phyloP scores from a whole-genome alignment of 1,284 basidiomycete species.

The Cryptococcus sp. region DNA sequence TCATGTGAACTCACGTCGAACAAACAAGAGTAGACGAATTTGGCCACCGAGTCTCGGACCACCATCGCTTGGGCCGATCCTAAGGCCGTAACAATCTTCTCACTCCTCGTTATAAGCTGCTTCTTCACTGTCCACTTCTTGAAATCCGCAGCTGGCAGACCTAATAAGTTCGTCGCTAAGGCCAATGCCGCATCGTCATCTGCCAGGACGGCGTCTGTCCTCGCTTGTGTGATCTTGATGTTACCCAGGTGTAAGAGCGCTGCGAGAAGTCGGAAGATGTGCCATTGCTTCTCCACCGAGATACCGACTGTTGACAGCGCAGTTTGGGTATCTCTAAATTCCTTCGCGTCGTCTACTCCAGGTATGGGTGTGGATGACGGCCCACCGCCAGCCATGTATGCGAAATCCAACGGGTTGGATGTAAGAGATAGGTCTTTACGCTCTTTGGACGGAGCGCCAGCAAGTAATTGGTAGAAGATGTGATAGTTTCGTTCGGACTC shows the following conservation, averaged over 20 bases:
- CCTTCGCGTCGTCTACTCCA: constrained; percentile 93
- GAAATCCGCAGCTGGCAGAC: constrained; percentile 89
- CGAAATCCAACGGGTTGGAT: constrained; percentile 77
- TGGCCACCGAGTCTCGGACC: constrained; percentile 94
- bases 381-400: constrained; percentile 92
- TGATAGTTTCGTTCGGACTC: constrained; percentile 98
- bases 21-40: constrained; percentile 97
- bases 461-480: constrained; percentile 99
- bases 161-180: constrained; percentile 83
- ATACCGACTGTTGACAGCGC: constrained; percentile 97
- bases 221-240: constrained; percentile 78
- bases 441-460: constrained; percentile 92
- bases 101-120: constrained; percentile 89
- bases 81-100: constrained; percentile 90
- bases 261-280: constrained; percentile 91
- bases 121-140: constrained; percentile 99
- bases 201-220: constrained; percentile 81
- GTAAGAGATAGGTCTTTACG: constrained; percentile 91
- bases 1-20: constrained; percentile 61
- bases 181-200: constrained; percentile 81
- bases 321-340: constrained; percentile 89
- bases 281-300: constrained; percentile 96
- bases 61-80: constrained; percentile 89
- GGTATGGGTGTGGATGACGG: constrained; percentile 77
- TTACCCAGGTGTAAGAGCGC: constrained; percentile 96